A percentile compares a stretch with the other conserved stretches of the same genome.
phyloP scores from a whole-genome alignment of 495 filamentous ascomycete species.

The Rhizodiscina lignyota region DNA sequence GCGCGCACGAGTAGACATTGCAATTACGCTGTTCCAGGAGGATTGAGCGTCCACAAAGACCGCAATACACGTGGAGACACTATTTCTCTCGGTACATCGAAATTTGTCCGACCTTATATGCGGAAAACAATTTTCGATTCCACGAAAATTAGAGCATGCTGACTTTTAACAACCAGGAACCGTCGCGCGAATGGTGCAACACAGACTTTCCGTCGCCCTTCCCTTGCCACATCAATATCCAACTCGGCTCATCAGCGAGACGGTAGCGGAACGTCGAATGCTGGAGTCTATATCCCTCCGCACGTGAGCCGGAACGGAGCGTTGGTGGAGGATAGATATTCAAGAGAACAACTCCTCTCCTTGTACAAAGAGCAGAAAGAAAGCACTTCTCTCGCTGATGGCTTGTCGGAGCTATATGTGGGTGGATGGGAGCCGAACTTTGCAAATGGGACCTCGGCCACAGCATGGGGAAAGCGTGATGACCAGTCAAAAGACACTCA shows the following conservation, averaged over 20 bases:
- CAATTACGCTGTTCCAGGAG: no score
- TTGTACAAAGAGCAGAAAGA: conserved; percentile 49
- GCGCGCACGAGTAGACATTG: not conserved
- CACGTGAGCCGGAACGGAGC: conserved; percentile 44
- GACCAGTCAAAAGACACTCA: conserved; percentile 42
- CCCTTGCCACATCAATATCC: conserved; percentile 40
- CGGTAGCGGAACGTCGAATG: conserved; percentile 28
- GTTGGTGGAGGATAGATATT: conserved; percentile 47
- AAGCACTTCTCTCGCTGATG: conserved; percentile 37
- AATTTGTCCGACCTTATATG: not conserved
- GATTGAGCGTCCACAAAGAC: no score
- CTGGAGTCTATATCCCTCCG: conserved; percentile 44
- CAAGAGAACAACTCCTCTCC: conserved; percentile 66
- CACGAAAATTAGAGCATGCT: not conserved
- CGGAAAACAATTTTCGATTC: not conserved
- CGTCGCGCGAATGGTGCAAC: conserved; percentile 66
- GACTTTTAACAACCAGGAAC: conserved; percentile 26
- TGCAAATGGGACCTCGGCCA: conserved; percentile 40
- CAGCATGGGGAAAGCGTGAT: conserved; percentile 61
- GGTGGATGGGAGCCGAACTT: conserved; percentile 61
- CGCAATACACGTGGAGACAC: no score
- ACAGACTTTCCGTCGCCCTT: conserved; percentile 72
- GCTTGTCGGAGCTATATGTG: conserved; percentile 54
- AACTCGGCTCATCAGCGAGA: conserved; percentile 30
- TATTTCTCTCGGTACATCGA: no score